These are phyloP conservation scores for Colletotrichum zoysiae DNA, from an alignment of 2,329 filamentous ascomycete genomes.

Conservation along the genomic window DNA sequence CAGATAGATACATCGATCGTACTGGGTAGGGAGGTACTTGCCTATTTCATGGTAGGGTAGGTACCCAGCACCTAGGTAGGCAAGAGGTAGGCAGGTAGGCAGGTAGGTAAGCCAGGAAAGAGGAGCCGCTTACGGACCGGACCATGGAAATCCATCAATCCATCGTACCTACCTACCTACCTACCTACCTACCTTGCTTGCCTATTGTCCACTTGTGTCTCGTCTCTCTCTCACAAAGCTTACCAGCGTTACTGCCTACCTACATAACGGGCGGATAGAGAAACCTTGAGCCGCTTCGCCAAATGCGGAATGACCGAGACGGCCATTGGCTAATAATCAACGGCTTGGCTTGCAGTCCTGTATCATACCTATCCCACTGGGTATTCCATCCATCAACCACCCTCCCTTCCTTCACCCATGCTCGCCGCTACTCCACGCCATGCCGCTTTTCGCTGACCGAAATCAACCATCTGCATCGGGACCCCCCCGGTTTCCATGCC, in stretches of 20 bases:
- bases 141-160: neutral
- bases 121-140: conserved; percentile 29
- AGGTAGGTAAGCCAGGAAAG: neutral
- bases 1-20: too few species aligned
- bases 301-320: conserved; percentile 9
- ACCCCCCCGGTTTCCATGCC: neutral
- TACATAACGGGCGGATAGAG: neutral
- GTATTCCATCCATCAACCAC: too few species aligned
- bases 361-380: too few species aligned
- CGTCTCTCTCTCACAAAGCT: conserved; percentile 14
- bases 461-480: conserved; percentile 24
- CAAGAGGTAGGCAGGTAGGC: neutral
- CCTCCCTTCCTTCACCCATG: conserved; percentile 8
- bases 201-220: neutral
- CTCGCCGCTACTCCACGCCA: neutral
- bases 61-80: too few species aligned
- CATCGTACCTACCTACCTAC: neutral
- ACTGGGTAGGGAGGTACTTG: too few species aligned
- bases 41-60: too few species aligned
- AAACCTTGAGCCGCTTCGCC: neutral
- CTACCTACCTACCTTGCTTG: too few species aligned
- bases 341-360: conserved; percentile 7
- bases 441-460: conserved; percentile 18
- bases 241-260: neutral
- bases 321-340: conserved; percentile 18